These are phyloP conservation scores for Ogataea zsoltii DNA, from an alignment of 805 yeast species.

Conservation along the genomic window DNA sequence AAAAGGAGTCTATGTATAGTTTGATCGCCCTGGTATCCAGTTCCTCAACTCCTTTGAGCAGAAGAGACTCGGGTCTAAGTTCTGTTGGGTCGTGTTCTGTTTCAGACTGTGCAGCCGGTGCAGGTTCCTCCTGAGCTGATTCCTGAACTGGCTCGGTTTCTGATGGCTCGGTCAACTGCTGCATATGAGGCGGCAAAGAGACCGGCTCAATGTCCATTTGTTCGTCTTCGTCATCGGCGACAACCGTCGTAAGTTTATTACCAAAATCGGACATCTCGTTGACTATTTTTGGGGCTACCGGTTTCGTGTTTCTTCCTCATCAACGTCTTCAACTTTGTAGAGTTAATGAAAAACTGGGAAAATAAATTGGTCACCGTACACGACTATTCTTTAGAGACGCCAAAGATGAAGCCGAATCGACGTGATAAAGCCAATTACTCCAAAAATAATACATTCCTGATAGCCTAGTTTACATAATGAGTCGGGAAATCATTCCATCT, in stretches of 20 bases:
- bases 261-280: slow-evolving; percentile 21
- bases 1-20: slow-evolving; percentile 49
- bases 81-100: slow-evolving; percentile 23
- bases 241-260: slow-evolving; percentile 19
- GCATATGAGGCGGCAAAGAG: slow-evolving; percentile 29
- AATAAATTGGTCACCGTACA: neutral
- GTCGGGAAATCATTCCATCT: slow-evolving; percentile 13
- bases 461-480: slow-evolving; percentile 2
- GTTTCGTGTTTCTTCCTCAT: neutral
- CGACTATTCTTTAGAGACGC: slow-evolving; percentile 1
- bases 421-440: too few relatives aligned
- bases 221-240: slow-evolving; percentile 23
- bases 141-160: too few relatives aligned
- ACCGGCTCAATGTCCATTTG: slow-evolving; percentile 23
- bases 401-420: too few relatives aligned
- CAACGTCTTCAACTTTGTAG: neutral
- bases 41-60: slow-evolving; percentile 62
- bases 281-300: neutral
- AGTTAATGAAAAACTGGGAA: neutral
- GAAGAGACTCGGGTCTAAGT: slow-evolving; percentile 49
- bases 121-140: neutral
- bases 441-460: too few relatives aligned
- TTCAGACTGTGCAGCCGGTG: slow-evolving; percentile 2
- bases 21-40: slow-evolving; percentile 62
- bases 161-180: slow-evolving; percentile 6